phyloP scores from a whole-genome alignment of 192 early-diverging fungal genomes.

The Coemansia sp. region DNA sequence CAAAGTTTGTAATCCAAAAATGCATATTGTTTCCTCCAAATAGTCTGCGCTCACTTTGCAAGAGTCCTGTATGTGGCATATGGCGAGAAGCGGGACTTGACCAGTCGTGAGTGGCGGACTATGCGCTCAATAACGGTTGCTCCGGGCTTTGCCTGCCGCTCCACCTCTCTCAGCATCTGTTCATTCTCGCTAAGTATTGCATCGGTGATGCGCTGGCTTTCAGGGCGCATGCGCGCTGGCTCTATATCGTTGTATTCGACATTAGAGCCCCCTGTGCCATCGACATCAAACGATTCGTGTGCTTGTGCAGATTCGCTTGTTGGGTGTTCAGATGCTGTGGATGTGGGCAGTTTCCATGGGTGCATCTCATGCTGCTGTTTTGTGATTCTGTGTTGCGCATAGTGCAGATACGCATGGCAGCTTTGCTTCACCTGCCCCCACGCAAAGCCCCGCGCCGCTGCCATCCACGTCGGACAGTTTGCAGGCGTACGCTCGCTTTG shows the following conservation, averaged over 20 bases:
- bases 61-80: slow-evolving; percentile 17
- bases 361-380: slow-evolving; percentile 27
- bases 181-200: slow-evolving; percentile 19
- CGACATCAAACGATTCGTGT: background rate
- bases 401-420: slow-evolving; percentile 28
- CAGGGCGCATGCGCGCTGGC: background rate
- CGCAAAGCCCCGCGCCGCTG: slow-evolving; percentile 30
- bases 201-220: background rate
- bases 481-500: slow-evolving; percentile 1
- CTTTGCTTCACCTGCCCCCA: slow-evolving; percentile 47
- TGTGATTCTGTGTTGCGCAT: slow-evolving; percentile 26
- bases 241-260: background rate
- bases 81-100: slow-evolving; percentile 28
- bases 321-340: background rate
- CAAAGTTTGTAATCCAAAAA: background rate
- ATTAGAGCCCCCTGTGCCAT: no score
- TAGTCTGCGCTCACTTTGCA: background rate
- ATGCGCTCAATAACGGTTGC: slow-evolving; percentile 42
- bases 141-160: slow-evolving; percentile 10
- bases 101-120: slow-evolving; percentile 32
- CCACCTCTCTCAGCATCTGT: slow-evolving; percentile 11
- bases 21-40: background rate
- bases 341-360: slow-evolving; percentile 19
- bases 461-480: slow-evolving; percentile 37
- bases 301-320: background rate